A percentile compares a stretch with the other conserved stretches of the same genome.
Conservation (phyloP, 495 filamentous ascomycete genomes). For the Glutinoglossum americanum region DNA sequence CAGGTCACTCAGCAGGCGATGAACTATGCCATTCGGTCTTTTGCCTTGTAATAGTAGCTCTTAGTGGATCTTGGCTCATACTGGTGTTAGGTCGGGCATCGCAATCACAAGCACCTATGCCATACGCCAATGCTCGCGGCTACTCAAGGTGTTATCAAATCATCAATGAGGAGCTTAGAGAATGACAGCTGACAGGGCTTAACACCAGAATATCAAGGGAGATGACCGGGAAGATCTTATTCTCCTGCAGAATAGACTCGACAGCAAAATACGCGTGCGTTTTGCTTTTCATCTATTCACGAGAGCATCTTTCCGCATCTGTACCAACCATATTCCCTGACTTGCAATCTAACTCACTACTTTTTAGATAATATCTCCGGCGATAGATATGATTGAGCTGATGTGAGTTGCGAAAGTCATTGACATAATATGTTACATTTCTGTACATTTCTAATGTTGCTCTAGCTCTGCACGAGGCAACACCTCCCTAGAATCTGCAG, state of each 20-base stretch:
- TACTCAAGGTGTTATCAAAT: conserved; percentile 42
- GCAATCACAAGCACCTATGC: conserved; percentile 73
- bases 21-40: conserved; percentile 66
- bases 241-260: conserved; percentile 47
- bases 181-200: not conserved
- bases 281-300: not conserved
- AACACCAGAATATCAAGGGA: conserved; percentile 40
- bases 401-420: conserved; percentile 31
- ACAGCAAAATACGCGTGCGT: conserved; percentile 66
- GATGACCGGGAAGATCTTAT: conserved; percentile 48
- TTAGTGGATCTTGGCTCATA: not conserved
- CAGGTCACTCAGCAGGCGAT: conserved; percentile 64
- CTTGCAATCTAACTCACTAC: not conserved
- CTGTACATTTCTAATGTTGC: not conserved
- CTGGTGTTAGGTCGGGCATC: conserved; percentile 49
- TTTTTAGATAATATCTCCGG: conserved; percentile 61
- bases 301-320: not conserved
- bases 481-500: conserved; percentile 74
- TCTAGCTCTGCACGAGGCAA: conserved; percentile 77
- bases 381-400: conserved; percentile 84
- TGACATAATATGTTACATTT: not conserved
- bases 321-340: not conserved
- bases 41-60: not conserved
- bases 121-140: conserved; percentile 53
- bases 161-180: not conserved